phyloP scores from a whole-genome alignment of 176 grass and related monocot genomes.

The Avena insularis region DNA sequence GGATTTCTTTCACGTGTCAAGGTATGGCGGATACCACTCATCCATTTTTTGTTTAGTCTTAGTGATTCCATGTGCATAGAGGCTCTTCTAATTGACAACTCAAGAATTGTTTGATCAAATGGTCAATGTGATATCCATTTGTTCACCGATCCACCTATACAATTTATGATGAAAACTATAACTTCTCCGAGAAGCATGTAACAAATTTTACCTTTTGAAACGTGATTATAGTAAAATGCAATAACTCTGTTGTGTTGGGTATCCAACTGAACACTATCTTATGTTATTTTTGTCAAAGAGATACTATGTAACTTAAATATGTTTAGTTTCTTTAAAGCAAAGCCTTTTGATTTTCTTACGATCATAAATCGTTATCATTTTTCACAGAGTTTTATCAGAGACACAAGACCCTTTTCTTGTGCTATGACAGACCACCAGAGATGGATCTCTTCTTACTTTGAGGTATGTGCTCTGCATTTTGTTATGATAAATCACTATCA shows the following conservation, averaged over 20 bases:
- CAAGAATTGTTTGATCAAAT: background rate
- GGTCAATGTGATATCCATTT: background rate
- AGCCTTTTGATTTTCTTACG: background rate
- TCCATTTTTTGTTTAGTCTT: background rate
- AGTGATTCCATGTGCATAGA: conserved; percentile 1
- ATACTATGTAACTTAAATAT: conserved; percentile 1
- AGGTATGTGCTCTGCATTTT: no score
- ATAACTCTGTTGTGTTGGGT: background rate
- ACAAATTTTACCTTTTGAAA: background rate
- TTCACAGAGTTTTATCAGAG: background rate
- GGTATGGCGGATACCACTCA: no score
- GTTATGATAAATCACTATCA: background rate
- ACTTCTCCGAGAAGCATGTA: conserved; percentile 30
- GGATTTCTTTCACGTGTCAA: no score
- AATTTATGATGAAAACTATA: background rate
- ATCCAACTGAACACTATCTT: background rate
- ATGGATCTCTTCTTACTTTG: background rate
- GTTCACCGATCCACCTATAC: background rate
- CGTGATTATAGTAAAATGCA: background rate
- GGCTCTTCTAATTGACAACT: background rate
- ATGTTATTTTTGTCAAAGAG: conserved; percentile 7
- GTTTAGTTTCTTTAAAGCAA: background rate
- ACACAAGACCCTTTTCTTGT: conserved; percentile 1
- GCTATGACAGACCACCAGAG: background rate
- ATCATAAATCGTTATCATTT: background rate